A percentile compares a stretch with the other conserved stretches of the same genome.
phyloP scores from a whole-genome alignment of 2,329 filamentous ascomycete genomes.

The Akanthomyces lecanii region DNA sequence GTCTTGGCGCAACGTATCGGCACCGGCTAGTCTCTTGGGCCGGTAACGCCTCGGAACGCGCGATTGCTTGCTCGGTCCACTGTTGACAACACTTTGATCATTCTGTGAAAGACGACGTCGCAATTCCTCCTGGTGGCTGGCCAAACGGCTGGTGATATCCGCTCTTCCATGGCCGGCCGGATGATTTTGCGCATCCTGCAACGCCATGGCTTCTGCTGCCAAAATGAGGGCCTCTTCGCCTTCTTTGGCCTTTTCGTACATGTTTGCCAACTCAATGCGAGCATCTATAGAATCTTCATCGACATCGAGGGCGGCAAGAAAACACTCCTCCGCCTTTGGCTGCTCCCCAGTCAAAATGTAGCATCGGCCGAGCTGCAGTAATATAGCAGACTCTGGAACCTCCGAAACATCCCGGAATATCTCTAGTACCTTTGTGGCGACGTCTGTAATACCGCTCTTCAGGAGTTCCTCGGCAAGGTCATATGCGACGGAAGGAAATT shows the following conservation, averaged over 20 bases:
- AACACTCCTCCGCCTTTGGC: conserved; percentile 71
- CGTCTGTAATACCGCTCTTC: conserved; percentile 24
- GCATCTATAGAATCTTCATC: conserved; percentile 71
- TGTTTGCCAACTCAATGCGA: conserved; percentile 72
- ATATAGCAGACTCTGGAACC: conserved; percentile 46
- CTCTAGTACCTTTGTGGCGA: conserved; percentile 54
- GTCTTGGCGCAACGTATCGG: conserved; percentile 41
- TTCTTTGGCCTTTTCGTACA: conserved; percentile 73
- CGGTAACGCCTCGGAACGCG: conserved; percentile 38
- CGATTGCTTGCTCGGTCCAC: not conserved
- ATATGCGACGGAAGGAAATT: conserved; percentile 75
- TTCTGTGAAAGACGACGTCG: not conserved
- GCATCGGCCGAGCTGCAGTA: conserved; percentile 61
- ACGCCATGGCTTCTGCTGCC: conserved; percentile 67
- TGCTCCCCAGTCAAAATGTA: conserved; percentile 61
- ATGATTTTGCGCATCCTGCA: conserved; percentile 47
- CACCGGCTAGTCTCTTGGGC: conserved; percentile 43
- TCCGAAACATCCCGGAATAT: conserved; percentile 47
- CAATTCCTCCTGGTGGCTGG: not conserved
- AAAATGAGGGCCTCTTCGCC: conserved; percentile 73
- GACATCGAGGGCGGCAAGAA: conserved; percentile 67
- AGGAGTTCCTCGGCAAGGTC: conserved; percentile 53
- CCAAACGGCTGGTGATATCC: conserved; percentile 1
- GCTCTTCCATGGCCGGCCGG: conserved; percentile 23
- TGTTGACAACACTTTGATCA: not conserved